Conservation (phyloP, 1,284 basidiomycete species). For the Puccinia triticina region DNA sequence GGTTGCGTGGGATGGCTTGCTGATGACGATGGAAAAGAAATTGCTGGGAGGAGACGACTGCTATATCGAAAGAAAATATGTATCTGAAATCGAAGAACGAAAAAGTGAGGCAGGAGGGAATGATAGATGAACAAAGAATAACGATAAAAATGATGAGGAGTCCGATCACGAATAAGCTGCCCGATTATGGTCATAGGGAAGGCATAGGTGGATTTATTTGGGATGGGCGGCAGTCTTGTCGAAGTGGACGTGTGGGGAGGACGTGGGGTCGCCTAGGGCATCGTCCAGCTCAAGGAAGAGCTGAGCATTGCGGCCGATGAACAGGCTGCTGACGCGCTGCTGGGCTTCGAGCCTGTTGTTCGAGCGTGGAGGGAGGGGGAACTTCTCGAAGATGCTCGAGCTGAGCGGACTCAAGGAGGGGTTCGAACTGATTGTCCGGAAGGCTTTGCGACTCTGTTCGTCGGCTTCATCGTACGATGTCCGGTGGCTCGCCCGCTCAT, state of each 20-base stretch:
- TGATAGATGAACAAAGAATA: not conserved
- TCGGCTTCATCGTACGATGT: not conserved
- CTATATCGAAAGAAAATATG: not conserved
- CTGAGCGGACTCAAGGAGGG: slow-evolving; percentile 20
- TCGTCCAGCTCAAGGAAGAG: slow-evolving; percentile 44
- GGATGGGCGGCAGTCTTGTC: not conserved
- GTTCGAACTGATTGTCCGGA: slow-evolving; percentile 27
- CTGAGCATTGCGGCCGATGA: slow-evolving; percentile 35
- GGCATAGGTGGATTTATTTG: not conserved
- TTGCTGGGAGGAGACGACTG: not conserved
- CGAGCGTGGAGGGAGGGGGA: slow-evolving; percentile 23
- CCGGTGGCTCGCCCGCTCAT: not conserved
- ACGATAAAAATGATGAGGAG: not conserved
- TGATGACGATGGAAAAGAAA: not conserved
- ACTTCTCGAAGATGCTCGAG: slow-evolving; percentile 31
- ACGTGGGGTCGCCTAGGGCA: slow-evolving; percentile 3
- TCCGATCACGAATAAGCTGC: not conserved
- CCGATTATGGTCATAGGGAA: not conserved
- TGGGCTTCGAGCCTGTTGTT: not conserved
- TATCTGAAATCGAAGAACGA: slow-evolving; percentile 9
- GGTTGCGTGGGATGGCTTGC: not conserved
- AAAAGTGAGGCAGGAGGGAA: not conserved
- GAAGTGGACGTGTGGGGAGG: slow-evolving; percentile 8
- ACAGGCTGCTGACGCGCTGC: slow-evolving; percentile 42
- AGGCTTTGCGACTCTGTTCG: not conserved